Evolutionary conservation across 495 filamentous ascomycete genomes (phyloP), one percentile per base, ranked within the genome.

Genomic region (Lophium mytilinum): DNA sequence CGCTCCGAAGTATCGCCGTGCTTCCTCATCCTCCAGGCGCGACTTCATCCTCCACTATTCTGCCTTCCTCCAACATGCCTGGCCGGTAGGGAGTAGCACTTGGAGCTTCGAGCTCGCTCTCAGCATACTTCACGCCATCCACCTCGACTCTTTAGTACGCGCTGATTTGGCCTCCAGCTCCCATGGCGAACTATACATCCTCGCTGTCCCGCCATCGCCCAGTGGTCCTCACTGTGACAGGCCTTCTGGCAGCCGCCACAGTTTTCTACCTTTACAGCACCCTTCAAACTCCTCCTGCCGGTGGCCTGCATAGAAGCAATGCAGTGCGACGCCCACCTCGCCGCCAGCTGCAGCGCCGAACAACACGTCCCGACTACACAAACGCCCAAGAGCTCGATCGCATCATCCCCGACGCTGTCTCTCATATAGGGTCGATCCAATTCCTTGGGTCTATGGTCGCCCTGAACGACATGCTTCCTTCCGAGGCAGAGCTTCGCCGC

Each of bases 271-370:
- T 67, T n/a, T 69, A 66, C 58, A 57, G 24, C 14, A 43, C 41
- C 35, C 10, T 46, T 47, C 37, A 53, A 4, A 17, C 24, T 12
- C 37, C 36, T 15, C 35, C 55, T 1, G 45, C 52, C 19, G 34
- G 10, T 3, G 19, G 35, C 15, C 68, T 86, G 7, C 83, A 77
- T 53, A 71, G 83, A 37, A 81, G 81, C 59, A 83, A 83, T 64
- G 83, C 83, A 1, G 57, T 65, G 4, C 59, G 60, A 41, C 18
- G 59, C 35, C 47, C 50, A 21, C 49, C 49, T 42, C 49, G 11
- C 0, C 56, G 48, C 19, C 19, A 34, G 50, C 1, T 24, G 45
- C 33, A 18, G 43, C 14, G 52, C 41, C 33, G 36, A 12, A 6
- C 24, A 30, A 30, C 24, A 30, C 24, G n/a, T n/a, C 8, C 14